Evolutionary conservation across 257 asterid genomes (phyloP), one percentile per base, ranked within the genome.

Genomic region (Lycium ferocissimum): DNA sequence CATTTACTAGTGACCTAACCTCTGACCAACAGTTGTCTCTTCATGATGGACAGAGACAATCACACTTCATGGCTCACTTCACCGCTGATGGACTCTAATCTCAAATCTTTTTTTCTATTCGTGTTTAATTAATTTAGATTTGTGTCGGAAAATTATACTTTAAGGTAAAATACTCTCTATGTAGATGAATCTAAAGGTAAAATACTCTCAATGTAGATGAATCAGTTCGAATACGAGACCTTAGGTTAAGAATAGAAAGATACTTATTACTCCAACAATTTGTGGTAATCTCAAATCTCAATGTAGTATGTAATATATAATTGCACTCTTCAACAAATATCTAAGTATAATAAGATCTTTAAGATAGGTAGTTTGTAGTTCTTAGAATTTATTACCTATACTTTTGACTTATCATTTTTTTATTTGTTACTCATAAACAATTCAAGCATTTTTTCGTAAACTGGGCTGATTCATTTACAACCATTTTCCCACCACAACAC

Each of bases 1-100:
- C 63, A 78, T 54, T 7, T 7, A 75, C 58, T 2, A 22, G 61
- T 75, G 62, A 6, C 62, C 62, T 20, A 78, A 78, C 47, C 63
- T 78, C 63, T 53, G 82, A 53, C 49, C 65, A 78, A 78, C 18
- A 18, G 82, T 40, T 78, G 82, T 78, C 82, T 78, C 65, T 78
- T 53, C 65, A 53, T 9, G 62, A 78, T 26, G 18, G 82, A 26
- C 65, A 78, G 18, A 33, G 82, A 51, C 82, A 53, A 53, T 14
- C 47, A 76, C 81, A 51, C 47, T 49, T 22, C 6, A 56, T 20
- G 26, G 13, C 43, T 33, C 13, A 26, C 33, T 26, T 26, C 33
- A 0, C 33, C 33, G 81, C 5, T 51, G 63, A 76, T 49, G 81
- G 10, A 69, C 9, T 14, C n/a, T 35, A 13, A 40, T 40, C 45